Conservation (phyloP, 106 monocot species). For the Dendrobium nobile region DNA sequence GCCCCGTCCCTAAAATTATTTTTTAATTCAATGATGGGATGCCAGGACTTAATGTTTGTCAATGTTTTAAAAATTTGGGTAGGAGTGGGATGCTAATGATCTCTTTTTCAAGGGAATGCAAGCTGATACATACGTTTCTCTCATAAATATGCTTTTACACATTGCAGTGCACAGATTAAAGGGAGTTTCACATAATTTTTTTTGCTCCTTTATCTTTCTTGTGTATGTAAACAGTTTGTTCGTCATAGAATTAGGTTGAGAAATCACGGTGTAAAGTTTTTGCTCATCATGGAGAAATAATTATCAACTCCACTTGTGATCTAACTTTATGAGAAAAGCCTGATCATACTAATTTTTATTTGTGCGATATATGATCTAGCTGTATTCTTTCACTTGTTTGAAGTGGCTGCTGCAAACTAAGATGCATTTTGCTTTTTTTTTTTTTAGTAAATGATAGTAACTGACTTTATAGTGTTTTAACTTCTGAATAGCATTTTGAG, state of each 20-base stretch:
- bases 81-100: background rate
- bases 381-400: background rate
- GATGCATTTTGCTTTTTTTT: background rate
- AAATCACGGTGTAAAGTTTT: background rate
- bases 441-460: background rate
- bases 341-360: background rate
- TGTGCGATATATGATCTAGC: background rate
- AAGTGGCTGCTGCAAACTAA: background rate
- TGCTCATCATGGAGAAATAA: background rate
- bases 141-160: background rate
- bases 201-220: background rate
- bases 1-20: background rate
- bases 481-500: background rate
- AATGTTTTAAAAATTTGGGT: background rate
- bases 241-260: background rate
- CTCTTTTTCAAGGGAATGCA: background rate
- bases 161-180: background rate
- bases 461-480: background rate
- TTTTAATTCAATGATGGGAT: background rate
- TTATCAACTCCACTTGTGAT: background rate
- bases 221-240: background rate
- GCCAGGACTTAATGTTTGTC: background rate
- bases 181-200: background rate
- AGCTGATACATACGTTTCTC: background rate
- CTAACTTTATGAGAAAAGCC: background rate